Conservation (phyloP, 148 eudicot genomes). For the Amaranthus cruentus region DNA sequence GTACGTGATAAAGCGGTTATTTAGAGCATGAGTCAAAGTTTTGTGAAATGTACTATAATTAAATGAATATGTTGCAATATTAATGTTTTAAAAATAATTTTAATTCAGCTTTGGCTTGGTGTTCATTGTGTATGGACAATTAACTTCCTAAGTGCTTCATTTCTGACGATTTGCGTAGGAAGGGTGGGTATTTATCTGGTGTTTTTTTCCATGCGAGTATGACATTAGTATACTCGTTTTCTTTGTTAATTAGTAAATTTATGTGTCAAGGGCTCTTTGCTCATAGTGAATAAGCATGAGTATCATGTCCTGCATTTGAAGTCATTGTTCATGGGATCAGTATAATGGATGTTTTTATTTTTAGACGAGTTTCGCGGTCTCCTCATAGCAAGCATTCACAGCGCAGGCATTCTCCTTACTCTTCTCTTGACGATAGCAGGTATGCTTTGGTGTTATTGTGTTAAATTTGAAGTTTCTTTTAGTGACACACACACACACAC, state of each 20-base stretch:
- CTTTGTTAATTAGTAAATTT: conserved; percentile 10
- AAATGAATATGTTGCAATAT: background rate
- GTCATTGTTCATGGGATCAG: conserved; percentile 67
- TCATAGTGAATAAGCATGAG: conserved; percentile 34
- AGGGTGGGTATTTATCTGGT: background rate
- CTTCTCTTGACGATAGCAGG: conserved; percentile 90
- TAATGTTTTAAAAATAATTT: background rate
- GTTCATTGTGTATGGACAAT: background rate
- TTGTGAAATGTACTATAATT: no score
- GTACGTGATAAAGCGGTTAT: no score
- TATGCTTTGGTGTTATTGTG: conserved; percentile 31
- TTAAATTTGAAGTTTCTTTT: background rate
- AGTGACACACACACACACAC: background rate
- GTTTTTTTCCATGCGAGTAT: background rate
- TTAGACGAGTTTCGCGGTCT: conserved; percentile 95
- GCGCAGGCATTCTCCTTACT: conserved; percentile 96
- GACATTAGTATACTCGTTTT: background rate
- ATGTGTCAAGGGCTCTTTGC: conserved; percentile 11
- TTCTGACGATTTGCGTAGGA: background rate
- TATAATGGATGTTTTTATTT: conserved; percentile 68
- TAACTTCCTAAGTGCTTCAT: background rate
- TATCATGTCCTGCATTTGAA: conserved; percentile 25
- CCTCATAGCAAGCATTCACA: conserved; percentile 95
- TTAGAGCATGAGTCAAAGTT: no score
- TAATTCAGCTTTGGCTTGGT: background rate